phyloP scores from a whole-genome alignment of 805 yeast genomes.

The Ogataea polymorpha region DNA sequence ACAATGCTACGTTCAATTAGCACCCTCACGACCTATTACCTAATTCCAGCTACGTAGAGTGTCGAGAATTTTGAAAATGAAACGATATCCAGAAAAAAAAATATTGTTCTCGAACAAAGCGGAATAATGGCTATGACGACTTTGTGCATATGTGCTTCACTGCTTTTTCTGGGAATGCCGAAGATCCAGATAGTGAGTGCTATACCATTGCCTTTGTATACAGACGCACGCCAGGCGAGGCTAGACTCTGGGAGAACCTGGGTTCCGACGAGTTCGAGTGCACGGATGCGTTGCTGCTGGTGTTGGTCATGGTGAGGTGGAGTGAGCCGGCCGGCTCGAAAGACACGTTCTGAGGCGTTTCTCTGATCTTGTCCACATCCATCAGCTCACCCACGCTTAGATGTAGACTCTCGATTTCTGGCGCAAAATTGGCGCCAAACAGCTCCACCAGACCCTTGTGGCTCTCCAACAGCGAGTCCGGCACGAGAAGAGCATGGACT shows the following conservation, averaged over 20 bases:
- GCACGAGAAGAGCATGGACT: constrained; percentile 65
- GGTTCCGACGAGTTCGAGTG: constrained; percentile 21
- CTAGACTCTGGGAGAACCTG: constrained; percentile 13
- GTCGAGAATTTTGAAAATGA: constrained; percentile 1
- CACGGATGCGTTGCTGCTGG: constrained; percentile 13
- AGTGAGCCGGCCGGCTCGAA: constrained; percentile 1
- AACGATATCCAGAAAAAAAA: background rate
- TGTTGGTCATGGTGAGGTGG: constrained; percentile 8
- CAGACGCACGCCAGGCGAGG: constrained; percentile 7
- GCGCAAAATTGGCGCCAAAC: constrained; percentile 62
- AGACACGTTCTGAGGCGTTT: background rate
- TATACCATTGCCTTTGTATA: constrained; percentile 1
- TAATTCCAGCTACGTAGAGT: constrained; percentile 2
- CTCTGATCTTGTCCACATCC: constrained; percentile 15
- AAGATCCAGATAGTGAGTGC: constrained; percentile 1
- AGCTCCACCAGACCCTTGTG: constrained; percentile 66
- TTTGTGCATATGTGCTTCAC: background rate
- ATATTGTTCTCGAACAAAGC: background rate
- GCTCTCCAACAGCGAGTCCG: constrained; percentile 51
- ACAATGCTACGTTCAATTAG: constrained; percentile 1
- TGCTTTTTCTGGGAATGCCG: background rate
- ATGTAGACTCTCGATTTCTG: constrained; percentile 52
- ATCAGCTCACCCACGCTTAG: constrained; percentile 26
- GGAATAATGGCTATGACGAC: background rate
- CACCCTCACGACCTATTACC: constrained; percentile 4